These are phyloP conservation scores for Arthrobotrys pseudoclavata DNA, from an alignment of 2,329 filamentous ascomycete species.

Conservation along the genomic window DNA sequence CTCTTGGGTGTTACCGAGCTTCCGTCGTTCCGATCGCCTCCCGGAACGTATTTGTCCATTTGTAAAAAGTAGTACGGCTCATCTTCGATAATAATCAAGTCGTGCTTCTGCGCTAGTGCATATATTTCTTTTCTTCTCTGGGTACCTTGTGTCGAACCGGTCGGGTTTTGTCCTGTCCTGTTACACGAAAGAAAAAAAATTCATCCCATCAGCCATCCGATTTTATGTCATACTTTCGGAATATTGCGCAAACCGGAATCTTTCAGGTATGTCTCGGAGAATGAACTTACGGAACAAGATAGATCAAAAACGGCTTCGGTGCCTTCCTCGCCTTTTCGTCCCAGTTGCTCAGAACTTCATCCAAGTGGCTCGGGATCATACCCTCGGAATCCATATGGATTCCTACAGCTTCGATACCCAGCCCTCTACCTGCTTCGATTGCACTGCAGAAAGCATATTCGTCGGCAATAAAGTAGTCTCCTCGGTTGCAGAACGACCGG, in stretches of 20 bases:
- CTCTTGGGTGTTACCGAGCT: constrained; percentile 69
- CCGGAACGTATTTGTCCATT: constrained; percentile 73
- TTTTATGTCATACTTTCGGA: not conserved
- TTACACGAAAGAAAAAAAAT: constrained; percentile 7
- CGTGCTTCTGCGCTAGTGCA: constrained; percentile 82
- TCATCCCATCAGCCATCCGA: constrained; percentile 27
- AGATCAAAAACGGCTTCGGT: constrained; percentile 77
- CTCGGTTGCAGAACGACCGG: constrained; percentile 82
- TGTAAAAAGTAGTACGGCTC: constrained; percentile 96
- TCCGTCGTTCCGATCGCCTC: constrained; percentile 24
- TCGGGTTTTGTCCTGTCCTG: constrained; percentile 88
- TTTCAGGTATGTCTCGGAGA: constrained; percentile 58
- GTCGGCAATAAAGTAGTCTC: constrained; percentile 86
- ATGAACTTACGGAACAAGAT: constrained; percentile 73
- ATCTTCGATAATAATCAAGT: constrained; percentile 89
- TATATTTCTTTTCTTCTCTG: constrained; percentile 81
- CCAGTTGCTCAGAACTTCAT: constrained; percentile 76
- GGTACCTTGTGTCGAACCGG: constrained; percentile 81
- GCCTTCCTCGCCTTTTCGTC: constrained; percentile 72
- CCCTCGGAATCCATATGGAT: constrained; percentile 78
- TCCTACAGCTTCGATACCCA: constrained; percentile 74
- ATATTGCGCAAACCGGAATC: not conserved
- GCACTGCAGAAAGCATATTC: constrained; percentile 90
- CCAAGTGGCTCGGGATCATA: constrained; percentile 74
- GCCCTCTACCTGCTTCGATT: constrained; percentile 75